Evolutionary conservation across 768 basidiomycete species (phyloP), one percentile per base, ranked within the genome.

Genomic region (Amanita brunnescens): DNA sequence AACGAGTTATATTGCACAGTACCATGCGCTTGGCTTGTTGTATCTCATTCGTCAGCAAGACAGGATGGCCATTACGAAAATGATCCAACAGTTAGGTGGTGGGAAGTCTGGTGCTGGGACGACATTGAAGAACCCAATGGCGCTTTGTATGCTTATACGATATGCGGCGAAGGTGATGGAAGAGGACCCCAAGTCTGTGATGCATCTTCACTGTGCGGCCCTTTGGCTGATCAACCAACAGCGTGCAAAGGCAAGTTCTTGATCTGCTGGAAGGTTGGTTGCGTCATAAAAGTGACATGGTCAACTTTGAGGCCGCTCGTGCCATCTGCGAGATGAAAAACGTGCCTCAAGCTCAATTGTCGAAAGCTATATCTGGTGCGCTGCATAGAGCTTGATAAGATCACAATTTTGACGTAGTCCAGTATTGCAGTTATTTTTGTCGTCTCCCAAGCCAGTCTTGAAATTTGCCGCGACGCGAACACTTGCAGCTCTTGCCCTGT

Each of bases 201-300:
- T 16, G 12, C 33, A 10, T 16, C 43, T 37, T 37, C 24, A 35
- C 53, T 44, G 13, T 23, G 39, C 7, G 3, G 41, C 49, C 14
- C 50, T 6, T 14, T 38, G 8, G 26, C 51, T 61, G 30, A 26
- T 53, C 35, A 35, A 34, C 16, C 38, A 39, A 47, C 16, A 99
- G 95, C 62, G 73, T 94, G 21, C 92, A 95, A 67, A 83, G 79
- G 55, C 92, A 90, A 60, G 95, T 97, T 79, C 74, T 91, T 47
- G 96, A 98, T 57, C 77, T 96, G 38, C 75, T 98, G 33, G 96
- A 98, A 63, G 85, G 88, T 30, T 94, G 93, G 84, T 73, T 98
- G 54, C 83, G 93, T 53, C 96, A 99, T 70, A 99, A 99, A 75
- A 96, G 92, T 59, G 96, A 99, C 65, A 99, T 97, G 95, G 96